phyloP scores from a whole-genome alignment of 805 yeast genomes.

The Candida coleopterorum region DNA sequence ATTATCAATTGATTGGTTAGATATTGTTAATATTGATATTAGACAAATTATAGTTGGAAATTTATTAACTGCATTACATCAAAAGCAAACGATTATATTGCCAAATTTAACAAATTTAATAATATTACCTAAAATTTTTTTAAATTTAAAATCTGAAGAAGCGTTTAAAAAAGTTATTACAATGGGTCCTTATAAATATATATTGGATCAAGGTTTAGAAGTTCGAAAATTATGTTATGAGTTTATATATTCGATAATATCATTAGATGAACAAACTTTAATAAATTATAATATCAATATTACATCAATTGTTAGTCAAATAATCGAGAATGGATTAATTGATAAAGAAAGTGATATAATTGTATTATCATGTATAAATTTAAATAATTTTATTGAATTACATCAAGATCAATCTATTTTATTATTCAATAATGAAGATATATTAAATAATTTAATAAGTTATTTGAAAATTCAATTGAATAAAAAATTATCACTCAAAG shows the following conservation, averaged over 20 bases:
- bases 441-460: constrained; percentile 29
- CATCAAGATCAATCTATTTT: constrained; percentile 16
- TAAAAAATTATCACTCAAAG: constrained; percentile 51
- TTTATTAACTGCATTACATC: constrained; percentile 55
- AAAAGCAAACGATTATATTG: constrained; percentile 44
- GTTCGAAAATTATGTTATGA: constrained; percentile 71
- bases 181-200: constrained; percentile 86
- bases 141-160: constrained; percentile 51
- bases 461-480: constrained; percentile 33
- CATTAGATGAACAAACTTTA: constrained; percentile 20
- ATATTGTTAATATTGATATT: constrained; percentile 41
- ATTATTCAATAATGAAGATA: constrained; percentile 9
- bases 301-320: constrained; percentile 33
- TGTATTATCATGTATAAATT: constrained; percentile 44
- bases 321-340: constrained; percentile 46
- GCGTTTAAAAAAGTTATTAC: constrained; percentile 61
- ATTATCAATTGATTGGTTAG: constrained; percentile 18
- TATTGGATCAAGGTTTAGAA: constrained; percentile 72
- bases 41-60: constrained; percentile 57
- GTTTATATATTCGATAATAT: constrained; percentile 51
- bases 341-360: constrained; percentile 61
- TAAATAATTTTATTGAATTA: constrained; percentile 33
- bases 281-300: constrained; percentile 20
- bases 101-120: constrained; percentile 39
- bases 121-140: constrained; percentile 47